phyloP scores from a whole-genome alignment of 83 land plant species.

The Picea engelmannii region DNA sequence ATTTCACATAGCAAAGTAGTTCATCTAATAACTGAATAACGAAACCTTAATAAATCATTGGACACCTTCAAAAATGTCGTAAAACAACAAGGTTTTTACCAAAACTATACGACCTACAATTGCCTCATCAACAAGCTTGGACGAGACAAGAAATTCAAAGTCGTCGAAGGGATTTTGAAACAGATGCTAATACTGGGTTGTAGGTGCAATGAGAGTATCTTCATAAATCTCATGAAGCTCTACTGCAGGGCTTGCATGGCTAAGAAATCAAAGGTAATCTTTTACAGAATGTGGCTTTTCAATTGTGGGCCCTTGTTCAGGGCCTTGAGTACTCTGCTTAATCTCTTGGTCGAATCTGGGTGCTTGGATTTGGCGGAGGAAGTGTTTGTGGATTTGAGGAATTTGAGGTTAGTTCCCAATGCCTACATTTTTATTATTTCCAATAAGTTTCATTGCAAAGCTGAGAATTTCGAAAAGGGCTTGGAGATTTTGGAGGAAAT shows the following conservation, averaged over 20 bases:
- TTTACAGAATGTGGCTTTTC: constrained; percentile 29
- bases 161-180: constrained; percentile 39
- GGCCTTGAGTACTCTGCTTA: constrained; percentile 54
- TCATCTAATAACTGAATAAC: constrained; percentile 32
- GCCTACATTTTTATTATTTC: constrained; percentile 63
- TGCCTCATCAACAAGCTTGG: constrained; percentile 51
- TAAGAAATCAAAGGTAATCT: constrained; percentile 36
- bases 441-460: constrained; percentile 57
- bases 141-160: constrained; percentile 30
- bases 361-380: constrained; percentile 43
- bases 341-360: constrained; percentile 43
- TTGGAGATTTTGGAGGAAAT: constrained; percentile 47
- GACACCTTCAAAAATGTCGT: constrained; percentile 49
- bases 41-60: constrained; percentile 45
- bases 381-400: constrained; percentile 28
- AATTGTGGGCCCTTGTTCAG: constrained; percentile 51
- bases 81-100: constrained; percentile 52
- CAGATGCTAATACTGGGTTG: constrained; percentile 47
- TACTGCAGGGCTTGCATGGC: constrained; percentile 37
- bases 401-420: constrained; percentile 41
- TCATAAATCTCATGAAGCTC: constrained; percentile 54
- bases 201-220: constrained; percentile 48
- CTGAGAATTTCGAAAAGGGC: constrained; percentile 39
- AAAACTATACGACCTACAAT: constrained; percentile 56
- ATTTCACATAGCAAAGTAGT: constrained; percentile 37